Evolutionary conservation across 768 basidiomycete genomes (phyloP), one percentile per base, ranked within the genome.

Genomic region (Multifurca ochricompacta): DNA sequence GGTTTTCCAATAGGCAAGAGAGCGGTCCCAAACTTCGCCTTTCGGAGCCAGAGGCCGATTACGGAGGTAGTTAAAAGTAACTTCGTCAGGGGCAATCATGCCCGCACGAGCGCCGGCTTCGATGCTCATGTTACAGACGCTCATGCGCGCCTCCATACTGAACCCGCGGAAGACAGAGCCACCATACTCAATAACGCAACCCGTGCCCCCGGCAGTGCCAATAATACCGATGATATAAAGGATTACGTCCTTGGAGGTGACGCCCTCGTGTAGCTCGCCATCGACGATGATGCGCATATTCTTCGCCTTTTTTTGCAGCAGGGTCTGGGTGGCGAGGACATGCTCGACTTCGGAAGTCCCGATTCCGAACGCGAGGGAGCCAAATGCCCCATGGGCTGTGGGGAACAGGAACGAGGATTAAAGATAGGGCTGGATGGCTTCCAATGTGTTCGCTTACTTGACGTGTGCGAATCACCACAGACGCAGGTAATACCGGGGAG

Each of bases 281-380:
- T 83, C 77, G 56, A 83, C 79, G 58, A 71, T 74, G 65, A 83
- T 75, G 50, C 77, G 76, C 81, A 83, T 82, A 73, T 82, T 83
- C 68, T 79, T 80, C 43, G 76, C 76, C 67, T 81, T 81, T 62
- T 73, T 72, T 68, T 83, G 81, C 45, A 78, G 70, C 19, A 83
- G 71, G 40, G 79, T 80, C 64, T 83, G 81, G 14, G 81, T 83
- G 11, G 81, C 81, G 45, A 83, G 78, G 56, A 83, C 81, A 64
- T 83, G 81, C 65, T 83, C 81, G 60, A 83, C 80, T 64, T 83
- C 81, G 54, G 80, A 82, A 2, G 81, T 82, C 32, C 81, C 81
- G 66, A 83, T 82, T 50, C 81, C 81, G 64, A 82, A 82, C 0
- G 81, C 81, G 46, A 83, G 75, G 30, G 81, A 80, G 42, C 81